phyloP scores from a whole-genome alignment of 2,329 filamentous ascomycete genomes.

The Alternaria arborescens region DNA sequence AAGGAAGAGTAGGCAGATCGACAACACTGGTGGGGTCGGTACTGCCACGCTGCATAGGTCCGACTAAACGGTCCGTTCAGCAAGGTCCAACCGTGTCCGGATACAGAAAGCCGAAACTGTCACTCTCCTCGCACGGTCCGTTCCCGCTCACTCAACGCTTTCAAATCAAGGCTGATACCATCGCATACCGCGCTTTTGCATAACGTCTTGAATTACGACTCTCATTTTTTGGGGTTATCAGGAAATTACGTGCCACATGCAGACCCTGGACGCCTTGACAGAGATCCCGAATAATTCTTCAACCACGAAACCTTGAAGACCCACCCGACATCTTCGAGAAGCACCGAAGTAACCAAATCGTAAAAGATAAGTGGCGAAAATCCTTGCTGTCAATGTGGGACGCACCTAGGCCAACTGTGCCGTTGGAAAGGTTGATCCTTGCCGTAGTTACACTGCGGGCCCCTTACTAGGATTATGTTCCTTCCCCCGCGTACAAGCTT shows the following conservation, averaged over 20 bases:
- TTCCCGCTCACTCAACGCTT: not conserved
- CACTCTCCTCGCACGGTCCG: not conserved
- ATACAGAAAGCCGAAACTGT: not conserved
- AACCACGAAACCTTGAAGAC: not conserved
- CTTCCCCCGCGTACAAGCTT: not conserved
- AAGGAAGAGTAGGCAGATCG: not conserved
- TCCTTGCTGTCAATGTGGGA: not conserved
- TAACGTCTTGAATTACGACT: not conserved
- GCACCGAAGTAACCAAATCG: not conserved
- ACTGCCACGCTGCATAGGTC: not conserved
- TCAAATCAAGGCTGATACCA: not conserved
- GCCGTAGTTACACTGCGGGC: not conserved
- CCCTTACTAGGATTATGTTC: not conserved
- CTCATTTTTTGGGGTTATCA: not conserved
- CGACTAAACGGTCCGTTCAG: slow-evolving; percentile 2
- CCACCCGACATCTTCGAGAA: not conserved
- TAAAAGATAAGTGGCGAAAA: not conserved
- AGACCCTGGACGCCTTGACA: not conserved
- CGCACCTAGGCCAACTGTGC: not conserved
- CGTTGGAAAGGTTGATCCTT: not conserved
- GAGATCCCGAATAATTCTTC: not conserved
- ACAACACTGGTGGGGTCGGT: not conserved
- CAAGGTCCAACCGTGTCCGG: not conserved
- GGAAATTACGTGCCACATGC: not conserved
- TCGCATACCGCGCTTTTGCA: not conserved